These are phyloP conservation scores for Ganoderma meredithae DNA, from an alignment of 1,284 basidiomycete genomes.

Conservation along the genomic window DNA sequence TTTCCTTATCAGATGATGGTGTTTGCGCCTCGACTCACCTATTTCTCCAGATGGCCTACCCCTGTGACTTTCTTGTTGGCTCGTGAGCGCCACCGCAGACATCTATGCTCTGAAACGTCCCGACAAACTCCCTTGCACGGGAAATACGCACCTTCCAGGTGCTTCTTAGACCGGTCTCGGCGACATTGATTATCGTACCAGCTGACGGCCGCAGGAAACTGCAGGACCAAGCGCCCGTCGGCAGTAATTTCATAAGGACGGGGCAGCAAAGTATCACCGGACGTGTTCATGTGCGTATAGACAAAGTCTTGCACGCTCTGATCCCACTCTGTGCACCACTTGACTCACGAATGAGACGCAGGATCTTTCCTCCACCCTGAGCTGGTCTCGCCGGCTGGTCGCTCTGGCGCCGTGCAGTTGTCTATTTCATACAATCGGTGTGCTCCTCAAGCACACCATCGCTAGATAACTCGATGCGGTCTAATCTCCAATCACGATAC, in stretches of 20 bases:
- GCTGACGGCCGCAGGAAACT: not conserved
- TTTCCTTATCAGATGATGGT: not conserved
- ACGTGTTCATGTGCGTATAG: not conserved
- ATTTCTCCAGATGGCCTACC: not conserved
- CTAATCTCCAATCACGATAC: too few relatives aligned
- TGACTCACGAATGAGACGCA: too few relatives aligned
- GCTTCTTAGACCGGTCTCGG: conserved; percentile 12
- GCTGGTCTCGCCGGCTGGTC: too few relatives aligned
- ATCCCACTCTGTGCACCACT: not conserved
- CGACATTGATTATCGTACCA: not conserved
- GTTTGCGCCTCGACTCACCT: not conserved
- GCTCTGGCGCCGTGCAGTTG: too few relatives aligned
- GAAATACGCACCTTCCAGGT: conserved; percentile 14
- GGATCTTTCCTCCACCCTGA: too few relatives aligned
- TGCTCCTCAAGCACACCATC: too few relatives aligned
- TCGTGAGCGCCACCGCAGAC: not conserved
- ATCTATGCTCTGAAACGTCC: not conserved
- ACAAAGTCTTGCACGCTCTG: not conserved
- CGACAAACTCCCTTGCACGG: conserved; percentile 8
- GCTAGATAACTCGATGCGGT: too few relatives aligned
- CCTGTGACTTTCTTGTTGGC: not conserved
- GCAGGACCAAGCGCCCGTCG: not conserved
- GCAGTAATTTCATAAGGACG: not conserved
- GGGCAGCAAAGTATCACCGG: not conserved
- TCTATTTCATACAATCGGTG: too few relatives aligned